Evolutionary conservation across 2,329 filamentous ascomycete genomes (phyloP).

Genomic region (Aspergillus chevalieri): DNA sequence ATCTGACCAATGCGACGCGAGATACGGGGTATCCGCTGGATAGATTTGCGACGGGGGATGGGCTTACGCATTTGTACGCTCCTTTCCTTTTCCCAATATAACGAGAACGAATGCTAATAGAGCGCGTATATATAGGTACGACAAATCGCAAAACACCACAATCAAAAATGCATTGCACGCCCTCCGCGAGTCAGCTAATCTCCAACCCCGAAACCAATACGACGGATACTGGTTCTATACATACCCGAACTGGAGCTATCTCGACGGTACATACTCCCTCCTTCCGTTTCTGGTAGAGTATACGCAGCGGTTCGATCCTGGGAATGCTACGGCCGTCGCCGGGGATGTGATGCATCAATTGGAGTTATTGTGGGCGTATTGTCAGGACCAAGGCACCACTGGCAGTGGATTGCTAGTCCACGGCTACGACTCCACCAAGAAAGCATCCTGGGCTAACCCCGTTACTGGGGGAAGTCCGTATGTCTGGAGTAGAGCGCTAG

Average conservation of each 20-base stretch:
- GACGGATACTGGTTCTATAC: slow-evolving; percentile 19
- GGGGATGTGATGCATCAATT: slow-evolving; percentile 44
- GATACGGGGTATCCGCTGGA: slow-evolving; percentile 16
- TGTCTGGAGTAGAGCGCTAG: slow-evolving; percentile 51
- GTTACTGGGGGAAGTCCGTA: slow-evolving; percentile 46
- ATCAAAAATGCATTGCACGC: slow-evolving; percentile 11
- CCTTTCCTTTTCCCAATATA: background rate
- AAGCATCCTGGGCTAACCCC: slow-evolving; percentile 48
- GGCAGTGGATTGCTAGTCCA: slow-evolving; percentile 43
- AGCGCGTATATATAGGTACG: slow-evolving; percentile 5
- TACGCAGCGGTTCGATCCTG: slow-evolving; percentile 30
- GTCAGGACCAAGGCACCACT: slow-evolving; percentile 29
- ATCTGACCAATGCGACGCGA: slow-evolving; percentile 13
- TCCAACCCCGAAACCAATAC: slow-evolving; percentile 12
- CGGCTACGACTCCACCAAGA: slow-evolving; percentile 48
- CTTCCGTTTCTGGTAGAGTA: slow-evolving; percentile 38
- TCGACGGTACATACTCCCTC: slow-evolving; percentile 50
- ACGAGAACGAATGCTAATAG: background rate
- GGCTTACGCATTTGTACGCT: slow-evolving; percentile 12
- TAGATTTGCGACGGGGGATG: slow-evolving; percentile 14
- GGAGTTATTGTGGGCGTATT: slow-evolving; percentile 41
- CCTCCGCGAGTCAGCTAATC: slow-evolving; percentile 14
- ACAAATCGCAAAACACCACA: slow-evolving; percentile 4
- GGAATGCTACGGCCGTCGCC: slow-evolving; percentile 25
- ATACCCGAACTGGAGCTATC: slow-evolving; percentile 49